Evolutionary conservation across 2,329 filamentous ascomycete species (phyloP).

Genomic region (Neonectria neomacrospora): DNA sequence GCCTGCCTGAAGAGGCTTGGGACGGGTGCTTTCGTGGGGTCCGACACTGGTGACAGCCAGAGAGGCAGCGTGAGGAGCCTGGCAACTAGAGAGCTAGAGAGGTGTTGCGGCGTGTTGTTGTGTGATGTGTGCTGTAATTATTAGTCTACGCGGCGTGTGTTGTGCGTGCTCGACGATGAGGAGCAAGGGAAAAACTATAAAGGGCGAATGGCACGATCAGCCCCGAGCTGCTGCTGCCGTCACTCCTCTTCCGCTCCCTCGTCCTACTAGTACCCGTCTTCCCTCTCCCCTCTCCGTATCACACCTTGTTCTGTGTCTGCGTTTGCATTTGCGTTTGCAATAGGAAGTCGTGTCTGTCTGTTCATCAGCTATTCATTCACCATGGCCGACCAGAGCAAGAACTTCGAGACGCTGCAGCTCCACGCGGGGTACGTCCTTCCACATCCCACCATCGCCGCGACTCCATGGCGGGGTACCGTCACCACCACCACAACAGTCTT

Average conservation of each 20-base stretch:
- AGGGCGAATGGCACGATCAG: conserved; percentile 32
- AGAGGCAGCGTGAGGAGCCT: neutral
- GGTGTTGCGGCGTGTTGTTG: neutral
- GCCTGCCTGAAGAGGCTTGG: conserved; percentile 22
- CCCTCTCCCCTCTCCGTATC: conserved; percentile 43
- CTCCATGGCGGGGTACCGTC: conserved; percentile 31
- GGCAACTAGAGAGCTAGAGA: too few species aligned
- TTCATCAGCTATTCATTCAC: conserved; percentile 18
- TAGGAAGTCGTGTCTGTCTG: neutral
- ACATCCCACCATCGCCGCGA: conserved; percentile 3
- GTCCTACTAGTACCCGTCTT: too few species aligned
- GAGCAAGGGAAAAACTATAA: conserved; percentile 38
- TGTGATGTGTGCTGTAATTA: neutral
- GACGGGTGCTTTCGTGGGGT: conserved; percentile 18
- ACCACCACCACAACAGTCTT: neutral
- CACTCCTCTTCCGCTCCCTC: conserved; percentile 4
- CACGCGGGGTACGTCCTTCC: conserved; percentile 75
- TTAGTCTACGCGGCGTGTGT: neutral
- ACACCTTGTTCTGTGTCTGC: neutral
- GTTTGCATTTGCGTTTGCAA: neutral
- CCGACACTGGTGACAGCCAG: neutral
- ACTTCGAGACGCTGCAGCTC: conserved; percentile 87
- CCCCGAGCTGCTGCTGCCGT: neutral
- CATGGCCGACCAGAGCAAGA: conserved; percentile 62
- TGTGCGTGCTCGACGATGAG: neutral